Evolutionary conservation across 345 rosid genomes (phyloP), one percentile per base, ranked within the genome.

Genomic region (Boechera stricta): DNA sequence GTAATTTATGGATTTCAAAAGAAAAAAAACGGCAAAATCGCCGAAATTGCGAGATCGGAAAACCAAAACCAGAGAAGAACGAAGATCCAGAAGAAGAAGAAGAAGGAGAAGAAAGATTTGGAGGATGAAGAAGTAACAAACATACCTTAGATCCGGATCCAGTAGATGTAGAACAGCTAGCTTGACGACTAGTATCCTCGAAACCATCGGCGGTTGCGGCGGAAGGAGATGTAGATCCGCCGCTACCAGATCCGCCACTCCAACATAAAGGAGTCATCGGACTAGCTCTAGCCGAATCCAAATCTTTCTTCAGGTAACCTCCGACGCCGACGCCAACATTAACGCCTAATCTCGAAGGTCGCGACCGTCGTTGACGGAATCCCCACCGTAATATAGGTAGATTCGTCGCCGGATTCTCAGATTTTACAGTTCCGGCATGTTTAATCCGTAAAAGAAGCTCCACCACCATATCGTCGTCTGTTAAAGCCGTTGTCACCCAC

Each of bases 261-360:
- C 95, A 90, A 3, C 89, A 85, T 15, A 90, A 86, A 3, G 95
- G 90, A n/a, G 95, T 90, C 41, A 86, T 86, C 3, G 95, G 95
- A 67, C 92, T 90, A n/a, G 81, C 83, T 75, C 94, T 76, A 44
- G 56, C 73, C 29, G 86, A 86, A 73, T 87, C 89, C 11, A 71
- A 80, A 44, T 84, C 83, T 24, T 71, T 83, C 80, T 82, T 85
- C 66, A 10, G 85, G 6, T 73, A 73, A 16, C 70, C 61, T 49
- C 79, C 69, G 13, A 67, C 72, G 6, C 55, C 49, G 24, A 41
- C 2, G 2, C 12, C 9, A 6, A 36, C 41, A 36, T 36, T 31
- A 7, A 36, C 79, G 5, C 72, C 67, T 15, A 80, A 81, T 62
- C 90, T 70, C n/a, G 76, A 52, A n/a, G 85, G n/a, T 72, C 88